Evolutionary conservation across 1,139 yeast species (phyloP).

Genomic region (Magnusiomyces clavatus): DNA sequence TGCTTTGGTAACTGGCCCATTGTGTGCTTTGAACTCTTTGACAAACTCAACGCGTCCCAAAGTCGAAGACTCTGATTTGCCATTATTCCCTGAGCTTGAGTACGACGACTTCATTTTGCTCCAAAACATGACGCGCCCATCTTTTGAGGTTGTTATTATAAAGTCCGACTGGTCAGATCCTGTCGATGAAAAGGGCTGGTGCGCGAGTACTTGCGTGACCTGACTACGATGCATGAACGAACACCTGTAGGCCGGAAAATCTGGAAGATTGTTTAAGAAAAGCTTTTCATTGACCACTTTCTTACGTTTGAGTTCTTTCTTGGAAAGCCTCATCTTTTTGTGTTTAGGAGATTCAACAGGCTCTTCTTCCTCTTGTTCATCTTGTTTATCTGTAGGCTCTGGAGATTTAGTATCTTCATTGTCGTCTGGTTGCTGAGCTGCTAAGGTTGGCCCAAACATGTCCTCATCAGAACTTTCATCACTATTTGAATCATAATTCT

Average conservation of each 20-base stretch:
- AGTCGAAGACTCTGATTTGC: slow-evolving; percentile 5
- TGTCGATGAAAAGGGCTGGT: slow-evolving; percentile 12
- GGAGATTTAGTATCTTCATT: no score
- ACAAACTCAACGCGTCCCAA: slow-evolving; percentile 32
- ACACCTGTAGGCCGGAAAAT: slow-evolving; percentile 22
- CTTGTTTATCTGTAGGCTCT: no score
- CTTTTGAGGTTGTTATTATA: slow-evolving; percentile 35
- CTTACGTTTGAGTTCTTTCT: no score
- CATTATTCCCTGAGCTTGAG: slow-evolving; percentile 7
- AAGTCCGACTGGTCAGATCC: slow-evolving; percentile 18
- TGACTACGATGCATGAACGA: slow-evolving; percentile 29
- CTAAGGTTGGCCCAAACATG: no score
- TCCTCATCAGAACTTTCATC: no score
- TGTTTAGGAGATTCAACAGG: no score
- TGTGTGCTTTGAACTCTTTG: slow-evolving; percentile 36
- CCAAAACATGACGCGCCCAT: slow-evolving; percentile 42
- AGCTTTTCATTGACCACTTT: not conserved
- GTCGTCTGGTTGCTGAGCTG: no score
- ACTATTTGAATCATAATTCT: no score
- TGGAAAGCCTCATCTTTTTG: no score
- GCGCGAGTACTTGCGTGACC: slow-evolving; percentile 19
- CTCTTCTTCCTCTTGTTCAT: no score
- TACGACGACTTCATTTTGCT: slow-evolving; percentile 16
- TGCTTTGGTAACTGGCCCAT: slow-evolving; percentile 22
- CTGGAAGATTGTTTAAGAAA: slow-evolving; percentile 18